Conservation (phyloP, 225 moss, liverwort and hornwort genomes). For the Sphagnum tenellum region DNA sequence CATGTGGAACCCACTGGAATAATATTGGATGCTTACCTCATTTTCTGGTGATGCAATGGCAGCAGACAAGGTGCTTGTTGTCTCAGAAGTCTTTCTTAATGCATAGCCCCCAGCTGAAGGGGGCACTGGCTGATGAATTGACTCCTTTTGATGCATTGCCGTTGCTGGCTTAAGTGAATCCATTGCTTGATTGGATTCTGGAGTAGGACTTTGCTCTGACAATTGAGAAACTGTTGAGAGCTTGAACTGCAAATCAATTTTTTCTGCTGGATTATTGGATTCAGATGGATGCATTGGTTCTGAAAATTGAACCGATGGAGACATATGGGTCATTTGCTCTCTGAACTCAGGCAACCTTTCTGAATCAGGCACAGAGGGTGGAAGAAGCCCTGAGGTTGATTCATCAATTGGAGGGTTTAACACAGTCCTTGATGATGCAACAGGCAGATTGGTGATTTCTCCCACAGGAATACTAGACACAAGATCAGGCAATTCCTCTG, state of each 20-base stretch:
- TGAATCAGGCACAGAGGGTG: slow-evolving; percentile 8
- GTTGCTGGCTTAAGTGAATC: too few relatives aligned
- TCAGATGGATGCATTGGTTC: slow-evolving; percentile 1
- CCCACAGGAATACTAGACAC: neutral
- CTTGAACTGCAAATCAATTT: too few relatives aligned
- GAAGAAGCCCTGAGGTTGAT: neutral
- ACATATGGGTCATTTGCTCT: neutral
- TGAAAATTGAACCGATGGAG: neutral
- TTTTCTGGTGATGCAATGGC: slow-evolving; percentile 78
- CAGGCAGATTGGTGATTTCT: slow-evolving; percentile 5
- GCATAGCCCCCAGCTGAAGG: slow-evolving; percentile 9
- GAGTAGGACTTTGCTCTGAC: too few relatives aligned
- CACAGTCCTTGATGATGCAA: slow-evolving; percentile 3
- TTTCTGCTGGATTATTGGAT: slow-evolving; percentile 7
- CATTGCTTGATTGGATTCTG: too few relatives aligned
- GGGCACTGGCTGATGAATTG: slow-evolving; percentile 9
- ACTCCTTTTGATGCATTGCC: too few relatives aligned
- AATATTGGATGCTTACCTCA: slow-evolving; percentile 28
- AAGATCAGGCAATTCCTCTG: neutral
- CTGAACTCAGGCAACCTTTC: slow-evolving; percentile 5
- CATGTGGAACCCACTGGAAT: neutral
- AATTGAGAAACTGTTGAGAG: too few relatives aligned
- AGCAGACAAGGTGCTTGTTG: slow-evolving; percentile 44
- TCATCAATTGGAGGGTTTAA: slow-evolving; percentile 4
- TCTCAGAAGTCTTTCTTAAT: slow-evolving; percentile 9